Evolutionary conservation across 345 rosid genomes (phyloP).

Genomic region (Bretschneidera sinensis): DNA sequence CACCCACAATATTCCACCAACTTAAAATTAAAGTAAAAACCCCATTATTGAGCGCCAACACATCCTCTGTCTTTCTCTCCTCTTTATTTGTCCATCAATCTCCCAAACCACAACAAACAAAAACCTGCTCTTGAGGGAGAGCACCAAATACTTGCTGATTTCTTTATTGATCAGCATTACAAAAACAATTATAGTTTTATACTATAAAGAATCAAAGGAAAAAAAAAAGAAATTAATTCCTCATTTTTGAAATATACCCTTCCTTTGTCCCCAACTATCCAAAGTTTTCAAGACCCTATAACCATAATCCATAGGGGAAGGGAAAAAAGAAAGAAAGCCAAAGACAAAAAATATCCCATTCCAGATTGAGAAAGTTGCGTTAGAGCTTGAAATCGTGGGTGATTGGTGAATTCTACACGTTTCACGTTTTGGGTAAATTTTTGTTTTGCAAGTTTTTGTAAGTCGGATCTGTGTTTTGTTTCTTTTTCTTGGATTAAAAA

Average conservation of each 20-base stretch:
- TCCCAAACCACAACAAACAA: constrained; percentile 39
- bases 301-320: neutral
- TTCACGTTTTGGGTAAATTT: neutral
- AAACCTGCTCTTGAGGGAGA: constrained; percentile 27
- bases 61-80: constrained; percentile 11
- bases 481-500: too few relatives aligned
- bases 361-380: too few relatives aligned
- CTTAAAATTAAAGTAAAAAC: constrained; percentile 12
- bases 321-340: constrained; percentile 1
- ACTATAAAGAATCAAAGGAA: constrained; percentile 15
- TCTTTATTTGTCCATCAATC: constrained; percentile 28
- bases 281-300: too few relatives aligned
- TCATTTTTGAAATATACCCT: constrained; percentile 34
- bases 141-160: constrained; percentile 1
- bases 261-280: neutral
- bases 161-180: constrained; percentile 4
- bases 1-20: too few relatives aligned
- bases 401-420: neutral
- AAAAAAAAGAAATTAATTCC: constrained; percentile 18
- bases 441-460: neutral
- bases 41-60: constrained; percentile 21
- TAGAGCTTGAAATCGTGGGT: too few relatives aligned
- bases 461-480: constrained; percentile 11
- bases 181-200: neutral
- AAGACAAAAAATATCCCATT: neutral